phyloP scores from a whole-genome alignment of 2,329 filamentous ascomycete species.

The Aspergillus sp. region DNA sequence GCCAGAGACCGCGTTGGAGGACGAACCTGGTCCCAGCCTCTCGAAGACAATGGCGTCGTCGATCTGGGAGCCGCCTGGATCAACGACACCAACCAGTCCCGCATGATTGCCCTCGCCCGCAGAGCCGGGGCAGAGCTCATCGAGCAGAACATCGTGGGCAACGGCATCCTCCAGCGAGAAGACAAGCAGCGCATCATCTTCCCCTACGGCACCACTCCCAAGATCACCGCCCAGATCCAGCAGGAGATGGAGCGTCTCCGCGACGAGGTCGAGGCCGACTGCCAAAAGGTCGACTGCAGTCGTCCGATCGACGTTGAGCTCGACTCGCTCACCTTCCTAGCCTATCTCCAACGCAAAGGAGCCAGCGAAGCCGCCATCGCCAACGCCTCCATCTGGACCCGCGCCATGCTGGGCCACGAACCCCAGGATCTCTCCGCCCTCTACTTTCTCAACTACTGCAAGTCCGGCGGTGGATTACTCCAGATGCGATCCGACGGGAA shows the following conservation, averaged over 20 bases:
- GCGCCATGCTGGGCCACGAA: conserved; percentile 49
- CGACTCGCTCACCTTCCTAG: conserved; percentile 36
- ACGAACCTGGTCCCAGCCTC: conserved; percentile 31
- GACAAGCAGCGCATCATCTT: conserved; percentile 23
- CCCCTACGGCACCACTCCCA: conserved; percentile 8
- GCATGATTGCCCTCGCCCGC: conserved; percentile 36
- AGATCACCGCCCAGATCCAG: conserved; percentile 17
- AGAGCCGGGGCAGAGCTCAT: conserved; percentile 37
- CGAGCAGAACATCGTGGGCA: conserved; percentile 46
- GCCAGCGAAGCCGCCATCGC: conserved; percentile 24
- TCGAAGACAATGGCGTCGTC: conserved; percentile 19
- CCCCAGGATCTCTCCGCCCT: conserved; percentile 47
- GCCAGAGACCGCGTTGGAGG: conserved; percentile 42
- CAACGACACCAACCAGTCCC: conserved; percentile 51
- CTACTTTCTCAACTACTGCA: conserved; percentile 55
- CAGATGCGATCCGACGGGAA: conserved; percentile 51
- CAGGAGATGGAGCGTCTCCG: conserved; percentile 28
- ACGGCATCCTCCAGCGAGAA: conserved; percentile 38
- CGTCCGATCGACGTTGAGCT: conserved; percentile 19
- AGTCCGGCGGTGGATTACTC: conserved; percentile 48
- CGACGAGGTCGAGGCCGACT: conserved; percentile 34
- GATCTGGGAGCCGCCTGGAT: conserved; percentile 59
- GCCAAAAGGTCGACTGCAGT: conserved; percentile 27
- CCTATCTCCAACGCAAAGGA: conserved; percentile 29
- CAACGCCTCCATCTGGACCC: conserved; percentile 43